Conservation (phyloP, 1,139 yeast genomes). For the Yamadazyma mexicana region DNA sequence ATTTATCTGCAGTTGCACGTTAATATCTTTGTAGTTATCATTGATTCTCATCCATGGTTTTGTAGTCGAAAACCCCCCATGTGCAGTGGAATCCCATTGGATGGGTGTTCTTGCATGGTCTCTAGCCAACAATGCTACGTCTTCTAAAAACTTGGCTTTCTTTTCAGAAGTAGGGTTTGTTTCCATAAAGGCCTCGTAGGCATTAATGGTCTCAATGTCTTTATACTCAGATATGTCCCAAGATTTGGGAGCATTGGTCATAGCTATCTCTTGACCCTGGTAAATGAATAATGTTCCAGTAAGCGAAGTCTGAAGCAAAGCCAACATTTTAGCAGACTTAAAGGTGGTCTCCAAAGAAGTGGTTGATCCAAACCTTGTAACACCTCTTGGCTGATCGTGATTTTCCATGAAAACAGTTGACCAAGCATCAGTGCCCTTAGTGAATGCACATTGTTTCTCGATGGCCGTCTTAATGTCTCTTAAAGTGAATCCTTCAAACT, state of each 20-base stretch:
- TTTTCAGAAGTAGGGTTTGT: constrained; percentile 30
- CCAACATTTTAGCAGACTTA: constrained; percentile 46
- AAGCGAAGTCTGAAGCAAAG: constrained; percentile 44
- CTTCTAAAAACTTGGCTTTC: constrained; percentile 27
- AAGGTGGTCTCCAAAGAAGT: constrained; percentile 23
- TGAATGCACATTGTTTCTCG: constrained; percentile 22
- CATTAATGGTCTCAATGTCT: constrained; percentile 48
- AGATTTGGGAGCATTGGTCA: constrained; percentile 43
- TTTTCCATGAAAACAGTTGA: constrained; percentile 53
- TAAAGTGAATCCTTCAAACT: constrained; percentile 14
- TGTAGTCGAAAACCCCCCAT: constrained; percentile 50
- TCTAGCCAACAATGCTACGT: constrained; percentile 39
- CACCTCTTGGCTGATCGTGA: constrained; percentile 56
- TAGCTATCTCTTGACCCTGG: constrained; percentile 61
- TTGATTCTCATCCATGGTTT: constrained; percentile 56
- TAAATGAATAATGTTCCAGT: constrained; percentile 57
- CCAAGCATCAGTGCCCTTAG: constrained; percentile 55
- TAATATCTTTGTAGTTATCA: constrained; percentile 47
- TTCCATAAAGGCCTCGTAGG: constrained; percentile 31
- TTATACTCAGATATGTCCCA: constrained; percentile 52
- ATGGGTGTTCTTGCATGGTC: constrained; percentile 59
- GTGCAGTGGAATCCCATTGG: constrained; percentile 48
- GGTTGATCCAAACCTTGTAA: constrained; percentile 49
- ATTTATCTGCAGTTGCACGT: constrained; percentile 43
- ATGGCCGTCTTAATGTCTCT: constrained; percentile 2